These are phyloP conservation scores for Platismatia glauca DNA, from an alignment of 495 filamentous ascomycete species.

Conservation along the genomic window DNA sequence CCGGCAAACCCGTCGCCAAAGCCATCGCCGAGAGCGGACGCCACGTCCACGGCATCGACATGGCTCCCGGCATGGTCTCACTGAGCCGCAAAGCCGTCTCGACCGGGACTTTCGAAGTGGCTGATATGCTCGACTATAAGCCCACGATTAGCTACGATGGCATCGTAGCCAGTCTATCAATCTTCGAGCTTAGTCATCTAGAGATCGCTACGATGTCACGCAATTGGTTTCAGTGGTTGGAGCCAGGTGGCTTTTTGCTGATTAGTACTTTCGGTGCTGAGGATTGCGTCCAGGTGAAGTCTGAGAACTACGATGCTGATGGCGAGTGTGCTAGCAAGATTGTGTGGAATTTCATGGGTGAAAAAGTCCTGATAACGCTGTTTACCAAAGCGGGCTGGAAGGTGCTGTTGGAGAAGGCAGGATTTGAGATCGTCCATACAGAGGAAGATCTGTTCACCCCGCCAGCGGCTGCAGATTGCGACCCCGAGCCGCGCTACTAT, in stretches of 20 bases:
- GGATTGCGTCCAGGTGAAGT: constrained; percentile 7
- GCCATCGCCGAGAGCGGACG: constrained; percentile 29
- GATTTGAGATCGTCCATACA: constrained; percentile 21
- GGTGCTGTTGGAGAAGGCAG: constrained; percentile 18
- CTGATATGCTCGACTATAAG: constrained; percentile 27
- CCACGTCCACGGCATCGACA: constrained; percentile 32
- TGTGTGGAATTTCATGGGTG: constrained; percentile 14
- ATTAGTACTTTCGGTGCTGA: constrained; percentile 18
- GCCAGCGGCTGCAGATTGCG: constrained; percentile 3
- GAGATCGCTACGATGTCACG: constrained; percentile 16
- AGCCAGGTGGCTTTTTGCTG: constrained; percentile 15
- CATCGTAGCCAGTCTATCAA: constrained; percentile 18
- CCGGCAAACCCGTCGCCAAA: constrained; percentile 32
- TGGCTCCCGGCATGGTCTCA: constrained; percentile 29
- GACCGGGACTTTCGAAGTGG: constrained; percentile 26
- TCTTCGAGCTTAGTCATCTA: constrained; percentile 18
- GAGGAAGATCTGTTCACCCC: constrained; percentile 11
- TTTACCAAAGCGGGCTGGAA: constrained; percentile 21
- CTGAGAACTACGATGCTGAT: constrained; percentile 18
- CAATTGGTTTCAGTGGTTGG: constrained; percentile 22
- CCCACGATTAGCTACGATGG: constrained; percentile 18
- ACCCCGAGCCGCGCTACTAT: constrained; percentile 15
- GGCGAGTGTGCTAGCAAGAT: constrained; percentile 19
- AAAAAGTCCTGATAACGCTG: constrained; percentile 1
- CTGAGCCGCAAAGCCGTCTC: constrained; percentile 28